A percentile compares a stretch with the other conserved stretches of the same genome.
Evolutionary conservation across 768 basidiomycete genomes (phyloP).

Genomic region (Calocybe cyanea): DNA sequence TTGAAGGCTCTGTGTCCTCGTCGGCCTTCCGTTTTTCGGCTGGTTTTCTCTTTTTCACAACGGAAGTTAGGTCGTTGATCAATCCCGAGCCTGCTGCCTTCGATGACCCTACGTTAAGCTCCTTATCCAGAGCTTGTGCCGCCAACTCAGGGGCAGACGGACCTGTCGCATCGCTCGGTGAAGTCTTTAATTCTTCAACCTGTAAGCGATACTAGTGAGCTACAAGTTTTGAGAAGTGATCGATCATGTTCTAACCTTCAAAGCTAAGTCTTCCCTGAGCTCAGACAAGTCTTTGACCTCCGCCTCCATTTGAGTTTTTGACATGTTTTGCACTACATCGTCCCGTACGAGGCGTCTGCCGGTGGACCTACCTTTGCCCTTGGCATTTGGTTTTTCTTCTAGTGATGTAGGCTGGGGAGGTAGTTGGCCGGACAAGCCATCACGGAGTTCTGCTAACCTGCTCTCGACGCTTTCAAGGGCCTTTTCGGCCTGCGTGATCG

Average conservation of each 20-base stretch:
- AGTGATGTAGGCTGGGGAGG: constrained; percentile 21
- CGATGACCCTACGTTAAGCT: constrained; percentile 48
- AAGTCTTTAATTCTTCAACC: constrained; percentile 89
- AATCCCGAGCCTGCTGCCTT: constrained; percentile 32
- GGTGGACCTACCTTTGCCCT: constrained; percentile 74
- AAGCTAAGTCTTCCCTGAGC: constrained; percentile 74
- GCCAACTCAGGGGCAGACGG: constrained; percentile 67
- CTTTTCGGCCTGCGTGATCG: constrained; percentile 76
- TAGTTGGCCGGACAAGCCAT: constrained; percentile 37
- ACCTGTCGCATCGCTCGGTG: constrained; percentile 56
- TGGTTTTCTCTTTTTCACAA: constrained; percentile 81
- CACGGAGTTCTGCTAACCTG: constrained; percentile 58
- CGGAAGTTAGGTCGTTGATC: constrained; percentile 80
- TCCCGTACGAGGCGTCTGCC: constrained; percentile 39
- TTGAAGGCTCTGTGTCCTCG: constrained; percentile 42
- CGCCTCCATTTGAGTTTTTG: constrained; percentile 64
- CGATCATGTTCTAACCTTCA: constrained; percentile 56
- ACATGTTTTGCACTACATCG: constrained; percentile 63
- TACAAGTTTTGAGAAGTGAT: neutral
- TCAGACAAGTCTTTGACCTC: constrained; percentile 79
- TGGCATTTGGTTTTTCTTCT: constrained; percentile 35
- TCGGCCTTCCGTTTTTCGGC: constrained; percentile 70
- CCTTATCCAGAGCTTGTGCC: constrained; percentile 67
- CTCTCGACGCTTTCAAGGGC: constrained; percentile 76
- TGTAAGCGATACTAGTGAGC: no score